These are phyloP conservation scores for Pelargonium australe DNA, from an alignment of 441 rosid genomes.

Conservation along the genomic window DNA sequence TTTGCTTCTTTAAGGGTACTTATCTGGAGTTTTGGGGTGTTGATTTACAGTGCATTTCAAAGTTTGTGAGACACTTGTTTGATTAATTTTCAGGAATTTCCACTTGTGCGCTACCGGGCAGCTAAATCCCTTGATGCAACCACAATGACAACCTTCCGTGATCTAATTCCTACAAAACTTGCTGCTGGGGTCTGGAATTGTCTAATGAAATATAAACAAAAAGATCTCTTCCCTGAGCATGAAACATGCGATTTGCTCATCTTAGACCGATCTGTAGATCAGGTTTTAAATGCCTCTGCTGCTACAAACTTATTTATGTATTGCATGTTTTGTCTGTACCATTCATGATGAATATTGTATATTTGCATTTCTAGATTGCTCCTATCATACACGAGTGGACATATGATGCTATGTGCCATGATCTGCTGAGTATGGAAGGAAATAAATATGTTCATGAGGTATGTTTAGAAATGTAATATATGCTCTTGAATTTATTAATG, in stretches of 20 bases:
- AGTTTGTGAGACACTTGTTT: conserved; percentile 20
- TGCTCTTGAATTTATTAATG: conserved; percentile 9
- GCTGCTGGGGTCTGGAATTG: conserved; percentile 49
- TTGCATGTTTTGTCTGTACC: neutral
- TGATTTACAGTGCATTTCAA: conserved; percentile 21
- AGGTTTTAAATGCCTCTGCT: conserved; percentile 50
- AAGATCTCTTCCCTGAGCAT: conserved; percentile 55
- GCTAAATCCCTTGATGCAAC: conserved; percentile 32
- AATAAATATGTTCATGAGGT: conserved; percentile 55
- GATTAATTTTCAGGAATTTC: conserved; percentile 45
- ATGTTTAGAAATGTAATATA: conserved; percentile 37
- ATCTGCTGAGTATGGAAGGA: conserved; percentile 60
- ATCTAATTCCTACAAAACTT: conserved; percentile 50
- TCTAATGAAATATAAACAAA: conserved; percentile 42
- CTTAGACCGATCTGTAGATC: conserved; percentile 66
- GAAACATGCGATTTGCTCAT: conserved; percentile 68
- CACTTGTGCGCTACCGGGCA: conserved; percentile 52
- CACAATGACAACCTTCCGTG: conserved; percentile 29
- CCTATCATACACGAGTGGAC: conserved; percentile 75
- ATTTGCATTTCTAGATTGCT: conserved; percentile 46
- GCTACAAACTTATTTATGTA: conserved; percentile 29
- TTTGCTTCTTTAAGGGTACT: conserved; percentile 94
- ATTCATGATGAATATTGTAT: conserved; percentile 16
- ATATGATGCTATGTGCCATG: conserved; percentile 72
- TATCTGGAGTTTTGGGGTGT: conserved; percentile 16